These are phyloP conservation scores for Parmelia sp. DNA, from an alignment of 495 filamentous ascomycete genomes.

Conservation along the genomic window DNA sequence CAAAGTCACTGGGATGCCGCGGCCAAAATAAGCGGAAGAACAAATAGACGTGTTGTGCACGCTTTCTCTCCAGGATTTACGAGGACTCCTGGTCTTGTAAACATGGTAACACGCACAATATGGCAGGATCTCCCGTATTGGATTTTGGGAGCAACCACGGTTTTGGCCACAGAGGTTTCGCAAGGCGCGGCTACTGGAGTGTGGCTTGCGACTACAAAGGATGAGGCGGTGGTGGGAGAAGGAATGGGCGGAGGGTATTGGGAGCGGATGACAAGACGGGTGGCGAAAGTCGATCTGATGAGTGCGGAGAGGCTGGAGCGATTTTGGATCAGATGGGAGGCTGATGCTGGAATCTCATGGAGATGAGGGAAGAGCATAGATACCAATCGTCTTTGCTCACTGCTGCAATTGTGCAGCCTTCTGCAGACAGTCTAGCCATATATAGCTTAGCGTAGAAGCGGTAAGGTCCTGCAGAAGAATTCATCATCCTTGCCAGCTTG, in stretches of 20 bases:
- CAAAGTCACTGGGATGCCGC: neutral
- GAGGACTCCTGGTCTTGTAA: neutral
- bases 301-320: neutral
- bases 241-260: neutral
- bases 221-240: neutral
- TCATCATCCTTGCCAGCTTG: too few species aligned
- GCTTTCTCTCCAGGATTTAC: conserved; percentile 15
- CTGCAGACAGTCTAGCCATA: too few species aligned
- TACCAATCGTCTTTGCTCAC: too few species aligned
- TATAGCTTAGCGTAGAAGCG: too few species aligned
- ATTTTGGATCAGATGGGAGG: conserved; percentile 11
- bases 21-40: neutral
- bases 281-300: conserved; percentile 4
- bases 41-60: neutral
- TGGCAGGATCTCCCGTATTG: conserved; percentile 3
- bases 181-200: neutral
- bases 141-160: conserved; percentile 1
- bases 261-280: neutral
- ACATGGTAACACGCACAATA: too few species aligned
- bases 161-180: neutral
- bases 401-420: too few species aligned
- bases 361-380: too few species aligned
- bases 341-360: conserved; percentile 4
- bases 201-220: neutral
- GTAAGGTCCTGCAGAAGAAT: too few species aligned